phyloP scores from a whole-genome alignment of 257 asterid species.

The Verbena officinalis region DNA sequence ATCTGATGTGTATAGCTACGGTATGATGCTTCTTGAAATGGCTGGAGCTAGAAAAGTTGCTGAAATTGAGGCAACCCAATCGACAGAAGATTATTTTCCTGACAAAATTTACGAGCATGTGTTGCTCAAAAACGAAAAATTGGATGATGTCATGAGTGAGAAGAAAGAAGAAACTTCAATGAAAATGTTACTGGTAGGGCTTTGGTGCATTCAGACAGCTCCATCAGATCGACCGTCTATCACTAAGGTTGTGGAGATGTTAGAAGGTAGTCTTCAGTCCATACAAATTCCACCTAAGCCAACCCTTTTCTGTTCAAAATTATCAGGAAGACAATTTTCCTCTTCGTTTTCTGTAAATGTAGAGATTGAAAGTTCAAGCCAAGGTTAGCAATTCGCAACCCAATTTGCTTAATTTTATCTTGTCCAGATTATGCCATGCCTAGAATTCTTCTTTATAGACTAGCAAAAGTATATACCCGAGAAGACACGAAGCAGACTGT shows the following conservation, averaged over 20 bases:
- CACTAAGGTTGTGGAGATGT: slow-evolving; percentile 62
- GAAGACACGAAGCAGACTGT: too few species aligned
- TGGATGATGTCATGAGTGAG: slow-evolving; percentile 19
- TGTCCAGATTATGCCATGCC: neutral
- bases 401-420: too few species aligned
- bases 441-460: too few species aligned
- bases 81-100: slow-evolving; percentile 47
- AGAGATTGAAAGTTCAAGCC: neutral
- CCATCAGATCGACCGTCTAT: slow-evolving; percentile 65
- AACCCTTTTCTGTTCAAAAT: slow-evolving; percentile 27
- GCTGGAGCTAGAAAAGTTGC: slow-evolving; percentile 45
- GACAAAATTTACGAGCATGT: slow-evolving; percentile 52
- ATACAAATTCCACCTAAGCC: slow-evolving; percentile 65
- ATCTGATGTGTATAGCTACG: slow-evolving; percentile 75
- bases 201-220: slow-evolving; percentile 71
- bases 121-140: slow-evolving; percentile 28
- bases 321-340: neutral
- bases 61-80: slow-evolving; percentile 26
- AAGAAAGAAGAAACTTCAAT: slow-evolving; percentile 47
- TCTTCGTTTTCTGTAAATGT: neutral
- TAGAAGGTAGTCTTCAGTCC: slow-evolving; percentile 49
- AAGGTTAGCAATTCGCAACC: neutral
- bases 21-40: slow-evolving; percentile 75
- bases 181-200: slow-evolving; percentile 60
- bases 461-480: too few species aligned